Evolutionary conservation across 2,329 filamentous ascomycete species (phyloP), one percentile per base, ranked within the genome.

Genomic region (Cladobotryum protrusum): DNA sequence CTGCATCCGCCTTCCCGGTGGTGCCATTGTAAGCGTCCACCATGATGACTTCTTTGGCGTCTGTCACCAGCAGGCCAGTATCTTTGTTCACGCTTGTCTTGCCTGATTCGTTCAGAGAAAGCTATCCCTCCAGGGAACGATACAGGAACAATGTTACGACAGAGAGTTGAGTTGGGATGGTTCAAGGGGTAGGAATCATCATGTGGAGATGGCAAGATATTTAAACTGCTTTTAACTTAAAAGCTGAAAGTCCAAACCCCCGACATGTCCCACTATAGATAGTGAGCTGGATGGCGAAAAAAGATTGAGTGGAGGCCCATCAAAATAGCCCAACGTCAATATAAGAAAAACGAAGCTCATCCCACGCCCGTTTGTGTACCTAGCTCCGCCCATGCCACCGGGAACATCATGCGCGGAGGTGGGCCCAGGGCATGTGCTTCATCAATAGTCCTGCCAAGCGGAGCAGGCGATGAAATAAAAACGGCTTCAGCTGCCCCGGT

Each of bases 11-110:
- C 56, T 62, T 61, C 52, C 68, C 76, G 29, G 60, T 60, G 48
- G 72, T 77, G 63, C 77, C 78, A 61, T 76, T 77, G 67, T 79
- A 82, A 39, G 61, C 57, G 50, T 62, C 63, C 43, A 67, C 51
- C 60, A 67, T 66, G 53, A 34, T 58, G 56, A 41, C 34, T 29
- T 29, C 24, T 29, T 29, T 9, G 6, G 24, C 11, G 24, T 29
- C 24, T 29, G 24, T 29, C 24, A n/a, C 11, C 24, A 8, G 6
- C 24, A 29, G 24, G 11, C 24, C 11, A 29, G 24, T 29, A 29
- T 9, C 24, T 9, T 24, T 24, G 24, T 29, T 8, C 24, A 29
- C 24, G 24, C 24, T 29, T 2, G 24, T 8, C 11, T 29, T 8
- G 3, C 24, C 11, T 29, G 11, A 4, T 29, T 29, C 24, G 2